Percentiles rank a stretch among this genome's conserved stretches.
These are phyloP conservation scores for Cryptosporidium ubiquitum DNA, from an alignment of 169 alveolate species.

Conservation along the genomic window DNA sequence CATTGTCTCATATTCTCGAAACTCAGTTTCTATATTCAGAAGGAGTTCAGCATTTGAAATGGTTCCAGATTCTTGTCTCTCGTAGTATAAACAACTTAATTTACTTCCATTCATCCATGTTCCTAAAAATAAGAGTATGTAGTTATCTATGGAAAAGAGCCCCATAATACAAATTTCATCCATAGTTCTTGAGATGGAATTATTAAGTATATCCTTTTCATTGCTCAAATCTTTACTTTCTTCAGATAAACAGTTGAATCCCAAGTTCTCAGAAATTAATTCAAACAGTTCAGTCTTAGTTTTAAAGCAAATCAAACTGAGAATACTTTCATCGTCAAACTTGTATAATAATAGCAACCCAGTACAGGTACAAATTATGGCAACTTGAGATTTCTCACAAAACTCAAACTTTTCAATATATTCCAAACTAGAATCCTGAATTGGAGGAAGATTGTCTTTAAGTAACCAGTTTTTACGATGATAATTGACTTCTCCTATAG, in stretches of 20 bases:
- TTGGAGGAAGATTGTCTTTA: constrained; percentile 7
- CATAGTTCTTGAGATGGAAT: neutral
- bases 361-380: neutral
- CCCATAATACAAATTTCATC: constrained; percentile 36
- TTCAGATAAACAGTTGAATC: neutral
- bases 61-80: neutral
- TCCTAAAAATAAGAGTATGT: constrained; percentile 18
- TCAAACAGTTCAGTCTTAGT: constrained; percentile 22
- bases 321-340: constrained; percentile 4
- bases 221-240: constrained; percentile 1
- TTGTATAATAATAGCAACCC: constrained; percentile 14
- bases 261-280: neutral
- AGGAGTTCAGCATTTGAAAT: neutral
- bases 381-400: neutral
- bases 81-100: constrained; percentile 11
- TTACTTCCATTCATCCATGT: constrained; percentile 59
- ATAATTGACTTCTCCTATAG: neutral
- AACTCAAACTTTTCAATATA: constrained; percentile 40
- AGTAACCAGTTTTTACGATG: constrained; percentile 3
- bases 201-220: constrained; percentile 1
- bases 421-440: neutral
- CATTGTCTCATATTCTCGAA: constrained; percentile 23
- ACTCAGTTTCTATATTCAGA: constrained; percentile 30
- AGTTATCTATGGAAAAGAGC: constrained; percentile 1
- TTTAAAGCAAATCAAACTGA: neutral